These are phyloP conservation scores for Penicillium pulvis DNA, from an alignment of 495 filamentous ascomycete species.

Conservation along the genomic window DNA sequence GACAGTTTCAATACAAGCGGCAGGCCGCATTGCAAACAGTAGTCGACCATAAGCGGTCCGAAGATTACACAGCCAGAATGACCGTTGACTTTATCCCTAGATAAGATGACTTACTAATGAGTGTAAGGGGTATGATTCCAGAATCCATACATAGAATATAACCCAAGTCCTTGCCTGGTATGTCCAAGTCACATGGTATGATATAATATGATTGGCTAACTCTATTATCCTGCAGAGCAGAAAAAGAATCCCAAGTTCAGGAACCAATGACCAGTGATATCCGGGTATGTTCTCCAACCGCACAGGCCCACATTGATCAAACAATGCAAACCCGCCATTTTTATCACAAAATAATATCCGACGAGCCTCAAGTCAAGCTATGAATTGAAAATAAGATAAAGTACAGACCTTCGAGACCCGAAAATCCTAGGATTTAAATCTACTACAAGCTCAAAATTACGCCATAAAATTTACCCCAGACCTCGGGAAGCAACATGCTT, in stretches of 20 bases:
- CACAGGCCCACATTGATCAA: not conserved
- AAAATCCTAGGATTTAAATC: not conserved
- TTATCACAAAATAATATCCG: not conserved
- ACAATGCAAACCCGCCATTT: conserved; percentile 1
- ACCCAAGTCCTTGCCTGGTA: too few relatives aligned
- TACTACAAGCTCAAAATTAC: not conserved
- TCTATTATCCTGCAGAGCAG: not conserved
- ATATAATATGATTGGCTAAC: not conserved
- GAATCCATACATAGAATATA: not conserved
- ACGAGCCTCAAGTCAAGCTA: not conserved
- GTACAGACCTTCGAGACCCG: too few relatives aligned
- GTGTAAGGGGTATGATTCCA: not conserved
- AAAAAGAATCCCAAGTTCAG: too few relatives aligned
- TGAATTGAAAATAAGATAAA: not conserved
- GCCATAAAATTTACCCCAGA: not conserved
- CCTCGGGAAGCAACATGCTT: conserved; percentile 23
- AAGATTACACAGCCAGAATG: too few relatives aligned
- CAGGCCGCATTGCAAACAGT: not conserved
- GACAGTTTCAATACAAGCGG: not conserved
- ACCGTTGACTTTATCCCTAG: too few relatives aligned
- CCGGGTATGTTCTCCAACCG: too few relatives aligned
- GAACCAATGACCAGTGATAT: not conserved
- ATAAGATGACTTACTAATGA: too few relatives aligned
- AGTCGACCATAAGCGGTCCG: too few relatives aligned
- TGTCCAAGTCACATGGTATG: too few relatives aligned